A percentile compares a stretch with the other conserved stretches of the same genome.
Conservation (phyloP, 2,329 filamentous ascomycete species). For the Talaromyces sp. region DNA sequence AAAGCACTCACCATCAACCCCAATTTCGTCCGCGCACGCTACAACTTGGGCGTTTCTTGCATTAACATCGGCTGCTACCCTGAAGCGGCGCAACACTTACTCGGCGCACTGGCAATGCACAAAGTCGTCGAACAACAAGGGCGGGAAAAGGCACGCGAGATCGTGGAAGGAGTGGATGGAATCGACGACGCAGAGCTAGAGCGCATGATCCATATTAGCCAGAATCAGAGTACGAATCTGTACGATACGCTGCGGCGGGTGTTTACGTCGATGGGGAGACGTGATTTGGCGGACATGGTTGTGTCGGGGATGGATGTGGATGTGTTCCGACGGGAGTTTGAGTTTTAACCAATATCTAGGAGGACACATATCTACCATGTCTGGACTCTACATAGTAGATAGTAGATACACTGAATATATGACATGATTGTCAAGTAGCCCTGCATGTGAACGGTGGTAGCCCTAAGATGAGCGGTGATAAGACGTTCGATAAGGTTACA, state of each 20-base stretch:
- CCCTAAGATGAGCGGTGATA: background rate
- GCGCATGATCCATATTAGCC: constrained; percentile 70
- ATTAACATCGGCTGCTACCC: constrained; percentile 97
- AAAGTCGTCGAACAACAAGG: constrained; percentile 85
- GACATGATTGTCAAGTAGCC: background rate
- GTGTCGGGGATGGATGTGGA: constrained; percentile 88
- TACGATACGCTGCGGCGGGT: constrained; percentile 92
- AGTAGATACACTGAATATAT: background rate
- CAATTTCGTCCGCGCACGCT: constrained; percentile 94
- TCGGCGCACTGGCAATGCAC: constrained; percentile 93
- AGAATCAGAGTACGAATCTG: constrained; percentile 95
- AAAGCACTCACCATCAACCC: constrained; percentile 84
- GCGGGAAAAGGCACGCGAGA: constrained; percentile 76
- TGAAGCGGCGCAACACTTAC: constrained; percentile 86
- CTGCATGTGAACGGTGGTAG: background rate
- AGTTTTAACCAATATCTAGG: constrained; percentile 56
- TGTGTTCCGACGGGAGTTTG: constrained; percentile 83
- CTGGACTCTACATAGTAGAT: background rate
- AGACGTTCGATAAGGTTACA: constrained; percentile 1
- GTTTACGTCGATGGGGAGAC: constrained; percentile 91
- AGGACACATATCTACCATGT: no score
- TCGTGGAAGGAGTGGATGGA: constrained; percentile 60
- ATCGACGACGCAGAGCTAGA: constrained; percentile 72
- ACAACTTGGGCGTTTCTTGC: constrained; percentile 93
- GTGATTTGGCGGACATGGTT: constrained; percentile 84